Conservation (phyloP, 2,329 filamentous ascomycete species). For the Colletotrichum zoysiae region DNA sequence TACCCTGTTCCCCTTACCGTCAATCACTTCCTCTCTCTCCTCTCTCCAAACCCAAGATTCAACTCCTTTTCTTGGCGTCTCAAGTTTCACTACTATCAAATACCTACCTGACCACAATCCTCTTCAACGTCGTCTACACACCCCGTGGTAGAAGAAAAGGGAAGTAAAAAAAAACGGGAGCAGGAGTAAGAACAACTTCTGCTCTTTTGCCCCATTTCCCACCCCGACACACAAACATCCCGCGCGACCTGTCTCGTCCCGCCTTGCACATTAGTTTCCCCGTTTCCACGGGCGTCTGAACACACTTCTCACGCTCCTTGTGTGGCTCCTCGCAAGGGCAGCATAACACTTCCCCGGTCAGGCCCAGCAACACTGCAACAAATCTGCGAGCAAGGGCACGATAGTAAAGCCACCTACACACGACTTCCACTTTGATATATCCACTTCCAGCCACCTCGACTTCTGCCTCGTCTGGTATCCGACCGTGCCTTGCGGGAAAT, state of each 20-base stretch:
- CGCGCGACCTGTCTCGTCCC: conserved; percentile 26
- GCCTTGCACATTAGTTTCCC: conserved; percentile 29
- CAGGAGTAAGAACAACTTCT: conserved; percentile 7
- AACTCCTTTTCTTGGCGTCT: conserved; percentile 37
- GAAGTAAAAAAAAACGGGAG: conserved; percentile 10
- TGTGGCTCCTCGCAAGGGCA: conserved; percentile 27
- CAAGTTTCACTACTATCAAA: conserved; percentile 22
- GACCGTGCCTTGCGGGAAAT: conserved; percentile 2
- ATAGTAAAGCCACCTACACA: conserved; percentile 29
- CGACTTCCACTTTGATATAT: conserved; percentile 35
- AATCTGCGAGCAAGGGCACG: conserved; percentile 15
- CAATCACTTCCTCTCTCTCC: not conserved
- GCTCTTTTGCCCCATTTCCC: conserved; percentile 11
- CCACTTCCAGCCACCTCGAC: conserved; percentile 41
- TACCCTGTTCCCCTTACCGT: conserved; percentile 13
- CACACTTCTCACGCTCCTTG: not conserved
- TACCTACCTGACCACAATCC: conserved; percentile 7
- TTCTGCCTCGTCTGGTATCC: conserved; percentile 21
- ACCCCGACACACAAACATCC: not conserved
- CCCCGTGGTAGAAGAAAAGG: conserved; percentile 13
- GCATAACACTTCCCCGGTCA: conserved; percentile 23
- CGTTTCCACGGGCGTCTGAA: conserved; percentile 18
- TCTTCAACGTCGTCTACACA: conserved; percentile 11
- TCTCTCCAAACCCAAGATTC: conserved; percentile 27
- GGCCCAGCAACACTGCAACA: conserved; percentile 11